phyloP scores from a whole-genome alignment of 1,139 yeast genomes.

The Candida pseudoviswanathii region DNA sequence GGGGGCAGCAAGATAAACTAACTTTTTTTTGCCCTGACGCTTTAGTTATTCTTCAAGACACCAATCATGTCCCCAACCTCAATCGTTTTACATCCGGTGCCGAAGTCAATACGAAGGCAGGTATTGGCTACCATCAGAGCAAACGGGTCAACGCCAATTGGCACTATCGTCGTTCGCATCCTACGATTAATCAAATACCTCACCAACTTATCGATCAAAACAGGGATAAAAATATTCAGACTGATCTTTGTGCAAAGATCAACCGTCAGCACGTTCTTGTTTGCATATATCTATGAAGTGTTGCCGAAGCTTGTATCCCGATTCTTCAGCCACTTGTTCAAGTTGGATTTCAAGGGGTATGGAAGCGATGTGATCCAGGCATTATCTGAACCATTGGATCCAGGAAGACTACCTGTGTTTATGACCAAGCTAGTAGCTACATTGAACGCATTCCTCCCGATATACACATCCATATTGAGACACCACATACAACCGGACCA shows the following conservation, averaged over 20 bases:
- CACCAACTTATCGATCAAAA: conserved; percentile 1
- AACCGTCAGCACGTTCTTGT: conserved; percentile 28
- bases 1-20: no score
- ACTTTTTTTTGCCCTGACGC: no score
- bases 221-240: conserved; percentile 5
- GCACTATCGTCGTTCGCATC: neutral
- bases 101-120: neutral
- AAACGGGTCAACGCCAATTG: neutral
- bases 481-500: conserved; percentile 5
- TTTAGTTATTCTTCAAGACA: neutral
- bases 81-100: no score
- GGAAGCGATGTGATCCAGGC: conserved; percentile 17
- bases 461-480: conserved; percentile 14
- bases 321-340: conserved; percentile 19
- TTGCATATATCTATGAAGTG: conserved; percentile 40
- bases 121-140: neutral
- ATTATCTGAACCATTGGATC: conserved; percentile 25
- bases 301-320: conserved; percentile 31
- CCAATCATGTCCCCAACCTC: neutral
- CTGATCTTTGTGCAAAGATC: conserved; percentile 16
- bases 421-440: conserved; percentile 22
- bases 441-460: conserved; percentile 19
- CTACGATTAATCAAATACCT: neutral
- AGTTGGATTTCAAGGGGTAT: conserved; percentile 15
- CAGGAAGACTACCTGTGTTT: conserved; percentile 35